A percentile compares a stretch with the other conserved stretches of the same genome.
phyloP scores from a whole-genome alignment of 495 filamentous ascomycete genomes.

The Hypoxylon rickii region DNA sequence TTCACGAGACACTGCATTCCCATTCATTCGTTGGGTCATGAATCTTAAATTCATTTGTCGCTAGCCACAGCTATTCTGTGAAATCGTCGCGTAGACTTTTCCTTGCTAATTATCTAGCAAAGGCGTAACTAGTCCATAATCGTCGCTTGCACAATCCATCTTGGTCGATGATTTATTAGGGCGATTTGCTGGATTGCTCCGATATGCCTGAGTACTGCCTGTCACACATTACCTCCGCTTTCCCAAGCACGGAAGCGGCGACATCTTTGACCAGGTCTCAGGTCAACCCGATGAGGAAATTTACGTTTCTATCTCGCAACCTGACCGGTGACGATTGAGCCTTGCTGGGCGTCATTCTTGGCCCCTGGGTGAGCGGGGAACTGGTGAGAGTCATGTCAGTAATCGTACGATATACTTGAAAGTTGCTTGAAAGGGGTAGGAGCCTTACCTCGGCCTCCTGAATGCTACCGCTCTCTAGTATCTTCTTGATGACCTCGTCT shows the following conservation, averaged over 20 bases:
- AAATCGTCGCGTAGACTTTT: constrained; percentile 20
- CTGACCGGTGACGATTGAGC: constrained; percentile 35
- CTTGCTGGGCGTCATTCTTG: constrained; percentile 47
- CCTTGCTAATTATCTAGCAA: constrained; percentile 1
- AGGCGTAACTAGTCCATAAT: constrained; percentile 9
- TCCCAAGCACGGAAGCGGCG: too few species aligned
- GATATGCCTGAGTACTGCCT: background rate
- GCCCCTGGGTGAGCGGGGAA: constrained; percentile 48
- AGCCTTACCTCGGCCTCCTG: constrained; percentile 69
- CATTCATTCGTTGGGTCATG: constrained; percentile 6
- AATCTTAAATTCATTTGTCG: constrained; percentile 19
- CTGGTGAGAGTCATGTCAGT: constrained; percentile 27
- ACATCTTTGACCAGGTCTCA: too few species aligned
- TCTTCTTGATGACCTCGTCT: constrained; percentile 77
- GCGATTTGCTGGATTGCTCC: background rate
- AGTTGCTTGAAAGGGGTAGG: background rate
- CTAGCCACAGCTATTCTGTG: constrained; percentile 23
- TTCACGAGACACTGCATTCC: background rate
- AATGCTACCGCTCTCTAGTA: constrained; percentile 73
- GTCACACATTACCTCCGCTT: background rate
- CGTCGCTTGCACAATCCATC: constrained; percentile 7
- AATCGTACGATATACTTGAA: background rate
- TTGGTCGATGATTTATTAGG: constrained; percentile 11
- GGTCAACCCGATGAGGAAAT: background rate
- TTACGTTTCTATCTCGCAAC: constrained; percentile 27